Percentiles rank a stretch among this genome's conserved stretches.
Evolutionary conservation across 441 rosid genomes (phyloP).

Genomic region (Populus hybrid): DNA sequence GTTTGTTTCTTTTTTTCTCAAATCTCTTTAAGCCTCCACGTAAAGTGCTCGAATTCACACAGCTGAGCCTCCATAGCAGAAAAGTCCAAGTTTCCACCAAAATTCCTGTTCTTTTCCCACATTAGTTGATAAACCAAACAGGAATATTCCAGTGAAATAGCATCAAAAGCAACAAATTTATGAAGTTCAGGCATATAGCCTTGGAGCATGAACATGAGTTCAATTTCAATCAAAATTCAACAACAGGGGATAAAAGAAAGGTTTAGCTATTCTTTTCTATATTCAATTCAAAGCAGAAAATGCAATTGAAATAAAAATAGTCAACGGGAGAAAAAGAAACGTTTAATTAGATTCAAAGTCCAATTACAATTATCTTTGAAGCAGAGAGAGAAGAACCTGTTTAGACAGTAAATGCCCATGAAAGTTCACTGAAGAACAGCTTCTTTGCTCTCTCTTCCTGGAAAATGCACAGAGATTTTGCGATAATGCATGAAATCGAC

Average conservation of each 20-base stretch:
- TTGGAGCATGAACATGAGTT: background rate
- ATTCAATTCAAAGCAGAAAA: background rate
- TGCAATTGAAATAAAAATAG: slow-evolving; percentile 8
- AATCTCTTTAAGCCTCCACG: background rate
- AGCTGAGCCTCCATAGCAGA: background rate
- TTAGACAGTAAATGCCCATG: slow-evolving; percentile 2
- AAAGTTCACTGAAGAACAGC: background rate
- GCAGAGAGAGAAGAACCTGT: slow-evolving; percentile 6
- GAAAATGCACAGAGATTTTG: slow-evolving; percentile 10
- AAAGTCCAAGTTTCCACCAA: too few relatives aligned
- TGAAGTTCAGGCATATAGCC: too few relatives aligned
- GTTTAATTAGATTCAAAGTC: background rate
- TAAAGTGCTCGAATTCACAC: background rate
- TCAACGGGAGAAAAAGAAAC: slow-evolving; percentile 9
- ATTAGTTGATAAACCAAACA: background rate
- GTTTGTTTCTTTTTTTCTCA: background rate
- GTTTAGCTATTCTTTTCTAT: background rate
- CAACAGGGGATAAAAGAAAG: background rate
- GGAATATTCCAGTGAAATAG: slow-evolving; percentile 2
- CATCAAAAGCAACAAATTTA: background rate
- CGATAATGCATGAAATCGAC: slow-evolving; percentile 1
- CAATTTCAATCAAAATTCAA: background rate
- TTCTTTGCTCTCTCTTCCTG: background rate
- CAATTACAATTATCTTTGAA: background rate
- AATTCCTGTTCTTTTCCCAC: too few relatives aligned